Evolutionary conservation across 805 yeast genomes (phyloP).

Genomic region (Candida chauliodis): DNA sequence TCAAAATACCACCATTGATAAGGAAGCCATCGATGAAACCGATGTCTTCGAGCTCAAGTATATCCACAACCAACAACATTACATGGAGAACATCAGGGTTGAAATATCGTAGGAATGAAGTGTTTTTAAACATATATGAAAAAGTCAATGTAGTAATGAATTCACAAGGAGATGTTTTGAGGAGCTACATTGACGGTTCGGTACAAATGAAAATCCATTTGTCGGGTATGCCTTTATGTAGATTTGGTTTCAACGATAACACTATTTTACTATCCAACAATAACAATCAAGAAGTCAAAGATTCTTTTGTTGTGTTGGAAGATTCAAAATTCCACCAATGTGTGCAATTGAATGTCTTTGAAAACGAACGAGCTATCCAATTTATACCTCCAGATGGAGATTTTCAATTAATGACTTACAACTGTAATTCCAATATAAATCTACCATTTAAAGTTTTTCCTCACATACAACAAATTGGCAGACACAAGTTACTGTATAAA

Average conservation of each 20-base stretch:
- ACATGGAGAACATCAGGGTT: constrained; percentile 74
- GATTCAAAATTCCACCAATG: constrained; percentile 88
- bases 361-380: constrained; percentile 57
- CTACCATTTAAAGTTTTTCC: constrained; percentile 72
- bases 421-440: constrained; percentile 45
- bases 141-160: constrained; percentile 67
- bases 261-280: constrained; percentile 16
- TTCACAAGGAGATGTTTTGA: constrained; percentile 57
- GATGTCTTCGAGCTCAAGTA: constrained; percentile 11
- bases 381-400: constrained; percentile 88
- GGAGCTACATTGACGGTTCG: constrained; percentile 74
- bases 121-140: constrained; percentile 73
- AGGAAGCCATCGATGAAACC: constrained; percentile 10
- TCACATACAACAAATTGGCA: constrained; percentile 42
- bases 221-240: constrained; percentile 80
- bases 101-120: constrained; percentile 78
- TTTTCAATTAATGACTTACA: constrained; percentile 77
- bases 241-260: constrained; percentile 69
- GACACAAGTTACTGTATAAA: constrained; percentile 48
- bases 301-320: constrained; percentile 55
- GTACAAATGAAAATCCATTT: constrained; percentile 68
- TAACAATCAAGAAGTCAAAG: constrained; percentile 24
- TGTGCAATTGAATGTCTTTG: constrained; percentile 69
- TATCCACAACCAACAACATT: constrained; percentile 15
- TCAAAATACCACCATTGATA: constrained; percentile 13